phyloP scores from a whole-genome alignment of 257 asterid genomes.

The Leptodermis oblonga region DNA sequence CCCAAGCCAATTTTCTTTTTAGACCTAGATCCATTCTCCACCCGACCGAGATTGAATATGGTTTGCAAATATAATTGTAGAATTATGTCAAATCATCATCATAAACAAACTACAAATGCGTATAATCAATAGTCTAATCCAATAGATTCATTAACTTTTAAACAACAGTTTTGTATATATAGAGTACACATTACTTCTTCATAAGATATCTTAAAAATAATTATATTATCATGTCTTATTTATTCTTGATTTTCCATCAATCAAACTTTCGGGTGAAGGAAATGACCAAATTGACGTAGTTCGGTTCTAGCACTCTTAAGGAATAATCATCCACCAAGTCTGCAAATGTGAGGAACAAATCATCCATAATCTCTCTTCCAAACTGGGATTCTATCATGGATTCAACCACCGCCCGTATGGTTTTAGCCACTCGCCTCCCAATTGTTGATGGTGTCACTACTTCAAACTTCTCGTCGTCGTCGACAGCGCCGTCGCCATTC shows the following conservation, averaged over 20 bases:
- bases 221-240: too few relatives aligned
- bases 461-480: background rate
- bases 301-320: constrained; percentile 20
- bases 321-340: constrained; percentile 37
- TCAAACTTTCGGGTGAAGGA: constrained; percentile 32
- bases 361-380: constrained; percentile 47
- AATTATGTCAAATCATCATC: too few relatives aligned
- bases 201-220: too few relatives aligned
- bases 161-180: too few relatives aligned
- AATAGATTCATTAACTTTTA: too few relatives aligned
- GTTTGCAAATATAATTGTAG: too few relatives aligned
- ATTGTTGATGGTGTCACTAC: constrained; percentile 20
- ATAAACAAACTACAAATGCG: too few relatives aligned
- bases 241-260: background rate
- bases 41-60: too few relatives aligned
- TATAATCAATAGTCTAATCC: too few relatives aligned
- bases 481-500: background rate
- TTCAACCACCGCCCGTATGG: constrained; percentile 62
- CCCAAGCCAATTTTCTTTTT: too few relatives aligned
- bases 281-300: constrained; percentile 40
- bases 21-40: too few relatives aligned
- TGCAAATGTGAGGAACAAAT: constrained; percentile 38
- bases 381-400: constrained; percentile 48
- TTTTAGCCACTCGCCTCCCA: constrained; percentile 40
- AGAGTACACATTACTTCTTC: too few relatives aligned